Conservation (phyloP, 2,329 filamentous ascomycete genomes). For the Dactylellina leptospora region DNA sequence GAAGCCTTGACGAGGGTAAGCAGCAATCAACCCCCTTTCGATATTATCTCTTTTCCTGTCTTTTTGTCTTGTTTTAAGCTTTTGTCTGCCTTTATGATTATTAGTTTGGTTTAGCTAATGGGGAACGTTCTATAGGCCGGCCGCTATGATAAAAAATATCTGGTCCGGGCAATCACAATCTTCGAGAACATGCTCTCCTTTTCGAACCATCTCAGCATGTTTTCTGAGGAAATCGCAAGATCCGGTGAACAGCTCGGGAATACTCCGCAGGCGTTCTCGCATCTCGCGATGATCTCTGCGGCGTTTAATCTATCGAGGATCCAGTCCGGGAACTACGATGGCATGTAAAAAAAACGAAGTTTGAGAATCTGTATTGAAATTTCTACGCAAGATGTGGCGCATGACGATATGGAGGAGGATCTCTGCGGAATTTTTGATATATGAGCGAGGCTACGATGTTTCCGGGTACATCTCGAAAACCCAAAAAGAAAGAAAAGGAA, state of each 20-base stretch:
- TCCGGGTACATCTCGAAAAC: too few species aligned
- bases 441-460: neutral
- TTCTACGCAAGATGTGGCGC: neutral
- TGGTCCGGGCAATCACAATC: slow-evolving; percentile 70
- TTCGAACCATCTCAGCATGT: slow-evolving; percentile 79
- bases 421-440: neutral
- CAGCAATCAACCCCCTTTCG: slow-evolving; percentile 57
- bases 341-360: neutral
- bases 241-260: slow-evolving; percentile 81
- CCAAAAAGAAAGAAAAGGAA: too few species aligned
- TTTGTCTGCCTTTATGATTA: neutral
- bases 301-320: slow-evolving; percentile 76
- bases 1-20: slow-evolving; percentile 76
- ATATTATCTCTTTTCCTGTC: neutral
- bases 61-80: too few species aligned
- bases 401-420: neutral
- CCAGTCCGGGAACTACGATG: slow-evolving; percentile 26
- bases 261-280: slow-evolving; percentile 80
- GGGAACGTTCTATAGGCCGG: slow-evolving; percentile 37
- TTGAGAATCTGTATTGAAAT: neutral
- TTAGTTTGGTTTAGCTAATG: too few species aligned
- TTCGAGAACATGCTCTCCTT: slow-evolving; percentile 82
- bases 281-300: slow-evolving; percentile 77
- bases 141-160: slow-evolving; percentile 71
- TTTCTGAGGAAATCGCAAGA: slow-evolving; percentile 79